Percentiles rank a stretch among this genome's conserved stretches.
Conservation (phyloP, 2,329 filamentous ascomycete genomes). For the Aspergillus costaricaensis region DNA sequence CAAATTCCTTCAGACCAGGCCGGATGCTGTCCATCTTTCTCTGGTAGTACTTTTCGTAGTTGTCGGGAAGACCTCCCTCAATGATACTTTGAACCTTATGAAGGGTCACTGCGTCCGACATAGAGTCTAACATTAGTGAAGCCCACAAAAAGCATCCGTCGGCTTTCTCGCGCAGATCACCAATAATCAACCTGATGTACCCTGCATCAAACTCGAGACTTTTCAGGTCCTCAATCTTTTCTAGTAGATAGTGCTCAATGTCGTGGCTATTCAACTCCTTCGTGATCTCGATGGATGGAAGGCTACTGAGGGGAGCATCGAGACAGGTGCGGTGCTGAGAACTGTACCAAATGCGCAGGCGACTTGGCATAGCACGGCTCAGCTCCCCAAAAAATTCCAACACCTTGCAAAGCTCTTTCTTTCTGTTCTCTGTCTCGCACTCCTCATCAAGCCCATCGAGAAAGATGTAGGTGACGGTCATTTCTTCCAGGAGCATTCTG, state of each 20-base stretch:
- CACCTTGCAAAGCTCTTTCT: constrained; percentile 1
- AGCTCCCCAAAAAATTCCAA: neutral
- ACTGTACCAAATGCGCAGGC: neutral
- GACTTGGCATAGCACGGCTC: neutral
- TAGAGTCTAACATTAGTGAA: constrained; percentile 1
- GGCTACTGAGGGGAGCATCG: neutral
- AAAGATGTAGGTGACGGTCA: neutral
- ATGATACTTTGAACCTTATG: neutral
- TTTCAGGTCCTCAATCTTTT: neutral
- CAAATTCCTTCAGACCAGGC: neutral
- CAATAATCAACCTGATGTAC: neutral
- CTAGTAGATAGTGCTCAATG: neutral
- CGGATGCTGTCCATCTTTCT: constrained; percentile 4
- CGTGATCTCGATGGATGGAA: neutral
- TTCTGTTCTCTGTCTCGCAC: neutral
- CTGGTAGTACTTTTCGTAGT: constrained; percentile 5
- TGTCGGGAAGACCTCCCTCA: neutral
- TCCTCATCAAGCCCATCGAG: neutral
- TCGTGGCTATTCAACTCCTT: neutral
- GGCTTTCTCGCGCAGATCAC: constrained; percentile 1
- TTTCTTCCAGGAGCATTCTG: neutral
- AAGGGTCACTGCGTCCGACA: constrained; percentile 2
- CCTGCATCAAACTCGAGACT: constrained; percentile 2
- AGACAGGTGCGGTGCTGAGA: constrained; percentile 5
- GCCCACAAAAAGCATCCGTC: constrained; percentile 9